Base-by-base conservation (phyloP, 2,329 filamentous ascomycete genomes). In the Beauveria pseudobassiana region DNA sequence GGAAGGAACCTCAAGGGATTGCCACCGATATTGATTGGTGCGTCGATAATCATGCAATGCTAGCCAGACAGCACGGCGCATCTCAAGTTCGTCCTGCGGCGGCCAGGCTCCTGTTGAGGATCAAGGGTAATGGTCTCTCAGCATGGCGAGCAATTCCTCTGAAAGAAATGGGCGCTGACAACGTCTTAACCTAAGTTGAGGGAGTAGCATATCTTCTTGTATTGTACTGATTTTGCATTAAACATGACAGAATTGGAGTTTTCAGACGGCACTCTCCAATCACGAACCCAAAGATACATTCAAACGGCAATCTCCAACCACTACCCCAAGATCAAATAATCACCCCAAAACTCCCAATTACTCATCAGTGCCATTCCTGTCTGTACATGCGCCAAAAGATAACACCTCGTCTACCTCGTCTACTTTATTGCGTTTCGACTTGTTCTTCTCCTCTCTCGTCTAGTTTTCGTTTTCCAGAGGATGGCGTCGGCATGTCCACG, bases 391-490 rank as follows among this genome's bases (percentile, higher is more conserved):
- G 18, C 18, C 20, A 42, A 42, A 14, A 50, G 3, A 22, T 3
- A 16, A 40, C 5, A 6, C 1, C 12, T 18, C 6, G 0, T 16
- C 20, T 26, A 6, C 1, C 12, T 18, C 6, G 1, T 16, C 20
- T 26, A 42, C 5, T 30, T 20, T 28, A 14, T 38, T 38, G 14
- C 6, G 16, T 28, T n/a, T 58, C 40, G 4, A 48, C 12, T 22
- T 42, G 14, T 18, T 45, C 48, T 3, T 62, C 63, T 30, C 43
- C 60, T 30, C 59, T 55, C 26, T 62, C 51, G 51, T 72, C 73
- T 50, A 81, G 70, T 72, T 86, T 85, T 65, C 84, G 77, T 74
- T 87, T 86, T 54, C 74, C 76, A 58, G 72, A 71, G 14, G 73
- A 68, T 38, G 64, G 64, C 30, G 68, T 59, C 54, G 68, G 69